Conservation (phyloP, 192 early-diverging fungal species). For the Diversispora eburnea region DNA sequence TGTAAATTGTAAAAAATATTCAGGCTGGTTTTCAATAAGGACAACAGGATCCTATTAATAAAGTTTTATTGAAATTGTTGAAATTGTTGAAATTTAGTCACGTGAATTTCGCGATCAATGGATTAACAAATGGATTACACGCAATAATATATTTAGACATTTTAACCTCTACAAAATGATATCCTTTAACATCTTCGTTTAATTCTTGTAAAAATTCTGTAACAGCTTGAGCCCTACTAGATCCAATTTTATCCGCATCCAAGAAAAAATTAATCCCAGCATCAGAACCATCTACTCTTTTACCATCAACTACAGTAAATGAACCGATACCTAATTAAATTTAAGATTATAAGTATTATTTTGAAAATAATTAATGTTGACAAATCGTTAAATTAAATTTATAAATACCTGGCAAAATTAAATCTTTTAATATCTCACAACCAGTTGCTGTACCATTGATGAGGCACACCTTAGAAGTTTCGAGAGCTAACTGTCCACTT, state of each 20-base stretch:
- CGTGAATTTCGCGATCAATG: not conserved
- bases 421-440: slow-evolving; percentile 91
- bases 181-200: slow-evolving; percentile 80
- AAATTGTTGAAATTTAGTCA: not conserved
- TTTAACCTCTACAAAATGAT: slow-evolving; percentile 54
- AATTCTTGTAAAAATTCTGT: slow-evolving; percentile 72
- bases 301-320: slow-evolving; percentile 81
- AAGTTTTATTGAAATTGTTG: not conserved
- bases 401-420: slow-evolving; percentile 85
- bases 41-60: slow-evolving; percentile 39
- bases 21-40: slow-evolving; percentile 46
- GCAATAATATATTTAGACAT: not conserved
- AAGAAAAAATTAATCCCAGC: slow-evolving; percentile 93
- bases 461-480: slow-evolving; percentile 77
- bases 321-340: slow-evolving; percentile 72
- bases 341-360: not conserved
- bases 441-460: slow-evolving; percentile 81
- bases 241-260: slow-evolving; percentile 58
- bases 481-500: slow-evolving; percentile 84
- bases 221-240: slow-evolving; percentile 59
- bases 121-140: not conserved
- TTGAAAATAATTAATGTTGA: not conserved
- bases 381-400: not conserved
- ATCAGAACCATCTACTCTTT: slow-evolving; percentile 61
- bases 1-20: slow-evolving; percentile 65